phyloP scores from a whole-genome alignment of 2,329 filamentous ascomycete genomes.

The Lasiodiplodia sp. region DNA sequence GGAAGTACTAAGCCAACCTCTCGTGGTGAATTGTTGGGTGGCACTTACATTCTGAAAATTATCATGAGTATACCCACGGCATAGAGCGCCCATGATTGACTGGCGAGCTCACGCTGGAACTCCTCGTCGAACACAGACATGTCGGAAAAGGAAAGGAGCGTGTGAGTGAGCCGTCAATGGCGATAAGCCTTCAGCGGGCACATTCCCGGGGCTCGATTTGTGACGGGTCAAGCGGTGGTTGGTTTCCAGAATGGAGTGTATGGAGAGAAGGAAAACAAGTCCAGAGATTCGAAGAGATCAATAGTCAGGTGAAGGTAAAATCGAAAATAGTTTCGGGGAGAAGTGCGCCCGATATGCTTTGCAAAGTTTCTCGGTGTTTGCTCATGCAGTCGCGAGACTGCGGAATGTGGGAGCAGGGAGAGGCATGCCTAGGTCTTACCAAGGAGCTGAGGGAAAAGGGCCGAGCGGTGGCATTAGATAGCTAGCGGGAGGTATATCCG shows the following conservation, averaged over 20 bases:
- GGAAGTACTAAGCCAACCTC: neutral
- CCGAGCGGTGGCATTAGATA: conserved; percentile 16
- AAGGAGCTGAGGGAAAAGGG: conserved; percentile 1
- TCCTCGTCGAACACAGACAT: conserved; percentile 19
- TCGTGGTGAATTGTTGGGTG: too few relatives aligned
- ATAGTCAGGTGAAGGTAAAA: neutral
- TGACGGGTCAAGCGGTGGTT: neutral
- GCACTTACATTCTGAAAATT: conserved; percentile 37
- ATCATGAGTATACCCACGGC: conserved; percentile 41
- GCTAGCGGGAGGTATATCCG: neutral
- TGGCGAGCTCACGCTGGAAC: conserved; percentile 14
- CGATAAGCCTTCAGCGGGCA: conserved; percentile 14
- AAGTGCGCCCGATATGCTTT: neutral
- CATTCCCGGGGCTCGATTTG: neutral
- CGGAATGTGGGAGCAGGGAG: conserved; percentile 9
- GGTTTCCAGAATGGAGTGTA: neutral
- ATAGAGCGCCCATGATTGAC: conserved; percentile 42
- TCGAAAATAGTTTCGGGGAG: neutral
- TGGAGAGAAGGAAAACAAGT: neutral
- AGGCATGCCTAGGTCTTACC: conserved; percentile 11
- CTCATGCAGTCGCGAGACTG: conserved; percentile 9
- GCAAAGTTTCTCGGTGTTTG: neutral
- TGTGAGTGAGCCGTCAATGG: conserved; percentile 2
- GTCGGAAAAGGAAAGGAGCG: conserved; percentile 1
- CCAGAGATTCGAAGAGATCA: too few relatives aligned